Conservation (phyloP, 352 stramenopile species). For the Salisapilia sapeloensis region DNA sequence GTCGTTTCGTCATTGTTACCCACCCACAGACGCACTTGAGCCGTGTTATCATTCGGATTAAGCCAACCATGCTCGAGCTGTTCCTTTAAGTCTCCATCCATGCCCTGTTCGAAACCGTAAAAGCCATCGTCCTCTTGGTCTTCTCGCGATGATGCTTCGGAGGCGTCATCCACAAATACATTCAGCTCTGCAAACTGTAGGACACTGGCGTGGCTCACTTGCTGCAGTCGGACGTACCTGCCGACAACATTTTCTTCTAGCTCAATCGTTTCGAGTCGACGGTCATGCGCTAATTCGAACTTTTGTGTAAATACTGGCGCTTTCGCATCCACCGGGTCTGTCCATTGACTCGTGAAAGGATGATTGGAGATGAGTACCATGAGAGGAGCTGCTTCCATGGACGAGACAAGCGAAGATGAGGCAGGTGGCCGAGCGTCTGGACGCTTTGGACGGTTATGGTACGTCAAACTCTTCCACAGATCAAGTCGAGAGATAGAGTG, state of each 20-base stretch:
- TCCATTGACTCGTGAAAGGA: constrained; percentile 10
- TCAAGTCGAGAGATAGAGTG: constrained; percentile 19
- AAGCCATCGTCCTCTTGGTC: constrained; percentile 23
- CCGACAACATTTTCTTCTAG: constrained; percentile 7
- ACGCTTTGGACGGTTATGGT: constrained; percentile 40
- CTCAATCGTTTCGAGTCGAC: constrained; percentile 7
- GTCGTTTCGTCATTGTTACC: constrained; percentile 36
- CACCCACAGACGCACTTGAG: constrained; percentile 41
- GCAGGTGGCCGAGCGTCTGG: constrained; percentile 15
- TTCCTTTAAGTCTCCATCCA: constrained; percentile 19
- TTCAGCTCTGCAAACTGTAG: constrained; percentile 58
- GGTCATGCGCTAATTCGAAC: constrained; percentile 4
- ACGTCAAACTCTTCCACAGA: constrained; percentile 57
- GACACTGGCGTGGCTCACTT: constrained; percentile 11
- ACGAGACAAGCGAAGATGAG: constrained; percentile 12
- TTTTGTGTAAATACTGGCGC: constrained; percentile 2
- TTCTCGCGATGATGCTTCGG: neutral
- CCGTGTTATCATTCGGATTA: constrained; percentile 10
- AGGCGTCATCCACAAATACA: constrained; percentile 15
- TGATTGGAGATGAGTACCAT: constrained; percentile 45
- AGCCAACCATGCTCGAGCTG: constrained; percentile 53
- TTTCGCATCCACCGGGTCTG: constrained; percentile 8
- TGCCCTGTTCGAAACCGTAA: constrained; percentile 20
- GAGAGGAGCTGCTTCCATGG: constrained; percentile 13
- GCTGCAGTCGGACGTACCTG: constrained; percentile 45